These are phyloP conservation scores for Leptodontidium sp. DNA, from an alignment of 2,329 filamentous ascomycete genomes.

Conservation along the genomic window DNA sequence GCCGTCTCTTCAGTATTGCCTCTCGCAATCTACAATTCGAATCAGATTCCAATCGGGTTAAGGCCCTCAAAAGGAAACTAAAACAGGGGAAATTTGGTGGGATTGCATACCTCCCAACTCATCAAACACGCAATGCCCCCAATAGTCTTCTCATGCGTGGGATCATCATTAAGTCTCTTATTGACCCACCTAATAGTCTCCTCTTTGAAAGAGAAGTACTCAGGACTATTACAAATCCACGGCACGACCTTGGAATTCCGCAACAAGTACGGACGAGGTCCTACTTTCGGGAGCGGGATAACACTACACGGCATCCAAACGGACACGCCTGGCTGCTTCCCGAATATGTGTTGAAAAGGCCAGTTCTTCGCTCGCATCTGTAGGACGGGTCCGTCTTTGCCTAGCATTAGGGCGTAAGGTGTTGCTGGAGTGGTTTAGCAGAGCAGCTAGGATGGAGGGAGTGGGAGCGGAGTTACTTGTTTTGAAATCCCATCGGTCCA, in stretches of 20 bases:
- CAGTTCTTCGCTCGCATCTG: neutral
- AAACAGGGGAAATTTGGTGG: neutral
- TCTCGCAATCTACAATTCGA: neutral
- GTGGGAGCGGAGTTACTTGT: neutral
- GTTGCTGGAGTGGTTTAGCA: neutral
- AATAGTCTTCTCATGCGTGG: slow-evolving; percentile 12
- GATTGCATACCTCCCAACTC: slow-evolving; percentile 16
- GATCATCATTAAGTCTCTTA: neutral
- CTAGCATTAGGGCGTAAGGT: slow-evolving; percentile 4
- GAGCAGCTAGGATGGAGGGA: neutral
- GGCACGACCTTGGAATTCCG: slow-evolving; percentile 3
- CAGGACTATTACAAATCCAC: slow-evolving; percentile 15
- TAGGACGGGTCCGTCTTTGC: neutral
- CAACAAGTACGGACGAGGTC: neutral
- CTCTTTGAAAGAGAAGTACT: slow-evolving; percentile 14
- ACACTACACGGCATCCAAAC: slow-evolving; percentile 14
- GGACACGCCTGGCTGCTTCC: neutral
- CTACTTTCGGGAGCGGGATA: neutral
- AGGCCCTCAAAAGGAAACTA: neutral
- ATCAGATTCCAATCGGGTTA: neutral
- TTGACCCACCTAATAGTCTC: slow-evolving; percentile 13
- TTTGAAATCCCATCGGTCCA: slow-evolving; percentile 1
- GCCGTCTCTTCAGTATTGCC: neutral
- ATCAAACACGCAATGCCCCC: slow-evolving; percentile 15
- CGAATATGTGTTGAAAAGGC: slow-evolving; percentile 2